Conservation (phyloP, 192 early-diverging fungal species). For the Coemansia brasiliensis region DNA sequence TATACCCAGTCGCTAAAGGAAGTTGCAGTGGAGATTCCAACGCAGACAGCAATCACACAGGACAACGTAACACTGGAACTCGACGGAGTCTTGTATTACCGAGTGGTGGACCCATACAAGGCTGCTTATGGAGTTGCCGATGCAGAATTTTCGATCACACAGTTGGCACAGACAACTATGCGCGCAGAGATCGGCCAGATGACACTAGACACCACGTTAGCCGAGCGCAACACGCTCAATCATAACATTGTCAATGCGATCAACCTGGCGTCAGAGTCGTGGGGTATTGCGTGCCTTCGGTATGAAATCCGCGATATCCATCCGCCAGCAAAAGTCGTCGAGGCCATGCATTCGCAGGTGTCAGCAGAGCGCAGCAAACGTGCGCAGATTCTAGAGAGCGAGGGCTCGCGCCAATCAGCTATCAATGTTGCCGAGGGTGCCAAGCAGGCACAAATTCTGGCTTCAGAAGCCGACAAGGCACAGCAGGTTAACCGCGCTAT, state of each 20-base stretch:
- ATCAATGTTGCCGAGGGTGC: slow-evolving; percentile 97
- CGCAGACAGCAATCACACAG: slow-evolving; percentile 90
- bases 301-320: slow-evolving; percentile 97
- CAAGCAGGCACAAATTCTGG: slow-evolving; percentile 88
- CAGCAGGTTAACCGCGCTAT: slow-evolving; percentile 89
- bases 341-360: slow-evolving; percentile 97
- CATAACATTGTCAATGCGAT: slow-evolving; percentile 93
- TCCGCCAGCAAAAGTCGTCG: slow-evolving; percentile 91
- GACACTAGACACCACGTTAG: slow-evolving; percentile 93
- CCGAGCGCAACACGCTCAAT: slow-evolving; percentile 91
- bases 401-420: slow-evolving; percentile 84
- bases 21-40: slow-evolving; percentile 88
- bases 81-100: slow-evolving; percentile 96
- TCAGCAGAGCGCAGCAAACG: slow-evolving; percentile 94
- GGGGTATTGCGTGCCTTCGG: slow-evolving; percentile 94
- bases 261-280: slow-evolving; percentile 87
- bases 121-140: slow-evolving; percentile 94
- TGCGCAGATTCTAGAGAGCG: slow-evolving; percentile 89
- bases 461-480: slow-evolving; percentile 89
- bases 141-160: slow-evolving; percentile 91
- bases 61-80: slow-evolving; percentile 96
- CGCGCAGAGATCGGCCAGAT: slow-evolving; percentile 98
- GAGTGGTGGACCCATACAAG: slow-evolving; percentile 89
- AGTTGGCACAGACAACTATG: slow-evolving; percentile 99
- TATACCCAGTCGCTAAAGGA: slow-evolving; percentile 97